Evolutionary conservation across 768 basidiomycete species (phyloP).

Genomic region (Chalciporus sphaerocephalus): DNA sequence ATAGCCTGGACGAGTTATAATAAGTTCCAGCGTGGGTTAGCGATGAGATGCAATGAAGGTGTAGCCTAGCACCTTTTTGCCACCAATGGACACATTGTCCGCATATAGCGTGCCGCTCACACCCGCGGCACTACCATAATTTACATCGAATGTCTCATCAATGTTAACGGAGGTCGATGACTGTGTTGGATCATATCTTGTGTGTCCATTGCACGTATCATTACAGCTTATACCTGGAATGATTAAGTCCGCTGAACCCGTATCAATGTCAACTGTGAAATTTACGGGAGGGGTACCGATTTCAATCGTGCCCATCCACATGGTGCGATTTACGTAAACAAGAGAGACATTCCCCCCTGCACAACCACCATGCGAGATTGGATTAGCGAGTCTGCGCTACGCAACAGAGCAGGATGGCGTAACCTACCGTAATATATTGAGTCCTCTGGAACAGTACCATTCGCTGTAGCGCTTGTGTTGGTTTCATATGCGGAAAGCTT

Average conservation of each 20-base stretch:
- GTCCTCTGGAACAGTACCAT: neutral
- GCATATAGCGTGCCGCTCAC: conserved; percentile 38
- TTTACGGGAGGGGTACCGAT: conserved; percentile 45
- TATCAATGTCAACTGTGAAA: conserved; percentile 52
- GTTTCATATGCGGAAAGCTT: no score
- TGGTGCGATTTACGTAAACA: conserved; percentile 32
- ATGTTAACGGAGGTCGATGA: conserved; percentile 32
- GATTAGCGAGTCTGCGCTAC: no score
- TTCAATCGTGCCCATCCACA: conserved; percentile 45
- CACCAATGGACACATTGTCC: conserved; percentile 41
- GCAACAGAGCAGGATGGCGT: no score
- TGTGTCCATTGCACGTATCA: conserved; percentile 31
- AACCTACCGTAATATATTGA: conserved; percentile 5
- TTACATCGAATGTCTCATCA: conserved; percentile 26
- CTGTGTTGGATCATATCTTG: conserved; percentile 23
- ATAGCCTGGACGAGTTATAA: no score
- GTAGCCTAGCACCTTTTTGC: no score
- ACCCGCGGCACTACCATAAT: conserved; percentile 37
- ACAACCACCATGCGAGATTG: conserved; percentile 4
- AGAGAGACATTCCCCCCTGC: conserved; percentile 32
- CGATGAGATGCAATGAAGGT: no score
- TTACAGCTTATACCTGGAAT: conserved; percentile 31
- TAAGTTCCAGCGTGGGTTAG: no score
- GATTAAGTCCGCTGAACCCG: conserved; percentile 50
- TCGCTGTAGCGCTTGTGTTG: no score